Percentiles rank a stretch among this genome's conserved stretches.
Conservation (phyloP, 768 basidiomycete species). For the Suillus fuscotomentosus region DNA sequence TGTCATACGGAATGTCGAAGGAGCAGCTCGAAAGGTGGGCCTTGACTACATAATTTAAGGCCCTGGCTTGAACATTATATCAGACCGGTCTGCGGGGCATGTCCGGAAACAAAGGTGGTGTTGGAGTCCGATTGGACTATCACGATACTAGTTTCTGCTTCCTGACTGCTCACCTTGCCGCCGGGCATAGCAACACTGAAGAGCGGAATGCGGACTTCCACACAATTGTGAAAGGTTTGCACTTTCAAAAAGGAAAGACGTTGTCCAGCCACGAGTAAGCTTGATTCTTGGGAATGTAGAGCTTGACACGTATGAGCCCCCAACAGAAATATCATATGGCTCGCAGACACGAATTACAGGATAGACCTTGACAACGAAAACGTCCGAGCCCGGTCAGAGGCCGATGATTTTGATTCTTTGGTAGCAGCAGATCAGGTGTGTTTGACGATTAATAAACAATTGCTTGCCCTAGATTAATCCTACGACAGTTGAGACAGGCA, state of each 20-base stretch:
- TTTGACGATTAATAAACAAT: not conserved
- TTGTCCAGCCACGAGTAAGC: constrained; percentile 89
- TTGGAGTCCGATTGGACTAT: constrained; percentile 90
- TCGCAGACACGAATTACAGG: constrained; percentile 95
- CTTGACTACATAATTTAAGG: not conserved
- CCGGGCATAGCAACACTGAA: constrained; percentile 87
- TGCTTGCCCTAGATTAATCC: constrained; percentile 8
- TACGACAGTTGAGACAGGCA: constrained; percentile 60
- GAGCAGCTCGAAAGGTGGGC: constrained; percentile 82
- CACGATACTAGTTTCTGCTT: constrained; percentile 93
- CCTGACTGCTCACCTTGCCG: constrained; percentile 92
- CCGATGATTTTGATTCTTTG: constrained; percentile 69
- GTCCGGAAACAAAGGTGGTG: constrained; percentile 97
- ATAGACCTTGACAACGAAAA: constrained; percentile 83
- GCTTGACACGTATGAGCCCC: constrained; percentile 6
- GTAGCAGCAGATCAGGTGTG: constrained; percentile 84
- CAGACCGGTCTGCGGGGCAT: constrained; percentile 90
- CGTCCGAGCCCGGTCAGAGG: constrained; percentile 64
- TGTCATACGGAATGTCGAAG: constrained; percentile 90
- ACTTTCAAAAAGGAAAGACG: constrained; percentile 87
- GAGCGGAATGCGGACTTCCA: constrained; percentile 92
- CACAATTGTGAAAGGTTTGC: constrained; percentile 81
- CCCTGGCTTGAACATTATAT: constrained; percentile 5
- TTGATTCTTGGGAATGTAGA: constrained; percentile 3
- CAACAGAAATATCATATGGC: constrained; percentile 87